phyloP scores from a whole-genome alignment of 495 filamentous ascomycete species.

The Beverwykella pulmonaria region DNA sequence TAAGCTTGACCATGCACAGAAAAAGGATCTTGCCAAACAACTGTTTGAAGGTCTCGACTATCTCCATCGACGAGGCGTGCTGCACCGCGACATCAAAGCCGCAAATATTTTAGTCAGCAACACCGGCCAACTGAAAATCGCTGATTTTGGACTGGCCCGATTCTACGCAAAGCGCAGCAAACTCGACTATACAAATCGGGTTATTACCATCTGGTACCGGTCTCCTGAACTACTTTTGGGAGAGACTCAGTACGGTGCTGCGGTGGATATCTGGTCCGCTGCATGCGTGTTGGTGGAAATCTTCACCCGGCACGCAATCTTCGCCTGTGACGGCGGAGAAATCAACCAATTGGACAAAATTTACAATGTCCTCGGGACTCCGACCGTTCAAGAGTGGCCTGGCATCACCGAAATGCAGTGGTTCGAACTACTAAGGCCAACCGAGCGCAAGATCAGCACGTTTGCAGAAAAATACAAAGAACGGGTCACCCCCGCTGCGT shows the following conservation, averaged over 20 bases:
- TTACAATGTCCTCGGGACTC: constrained; percentile 88
- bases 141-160: constrained; percentile 95
- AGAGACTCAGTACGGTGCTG: constrained; percentile 90
- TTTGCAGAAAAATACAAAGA: constrained; percentile 84
- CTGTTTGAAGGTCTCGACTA: constrained; percentile 94
- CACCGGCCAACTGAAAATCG: constrained; percentile 84
- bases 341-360: constrained; percentile 96
- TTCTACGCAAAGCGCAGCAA: constrained; percentile 92
- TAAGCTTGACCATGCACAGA: constrained; percentile 79
- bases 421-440: constrained; percentile 86
- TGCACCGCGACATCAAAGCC: constrained; percentile 79
- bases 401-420: constrained; percentile 88
- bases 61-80: constrained; percentile 87
- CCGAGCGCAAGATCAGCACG: constrained; percentile 69
- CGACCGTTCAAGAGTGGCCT: constrained; percentile 82
- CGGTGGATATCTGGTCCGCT: constrained; percentile 97
- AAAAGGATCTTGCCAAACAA: constrained; percentile 91
- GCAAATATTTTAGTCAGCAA: constrained; percentile 90
- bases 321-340: constrained; percentile 91
- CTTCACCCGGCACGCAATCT: constrained; percentile 92
- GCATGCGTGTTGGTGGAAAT: constrained; percentile 97
- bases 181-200: constrained; percentile 97
- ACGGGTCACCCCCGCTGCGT: constrained; percentile 66
- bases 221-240: constrained; percentile 92
- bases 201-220: constrained; percentile 98